Evolutionary conservation across 1,284 basidiomycete species (phyloP).

Genomic region (Microbotryum lychnidis-dioicae): DNA sequence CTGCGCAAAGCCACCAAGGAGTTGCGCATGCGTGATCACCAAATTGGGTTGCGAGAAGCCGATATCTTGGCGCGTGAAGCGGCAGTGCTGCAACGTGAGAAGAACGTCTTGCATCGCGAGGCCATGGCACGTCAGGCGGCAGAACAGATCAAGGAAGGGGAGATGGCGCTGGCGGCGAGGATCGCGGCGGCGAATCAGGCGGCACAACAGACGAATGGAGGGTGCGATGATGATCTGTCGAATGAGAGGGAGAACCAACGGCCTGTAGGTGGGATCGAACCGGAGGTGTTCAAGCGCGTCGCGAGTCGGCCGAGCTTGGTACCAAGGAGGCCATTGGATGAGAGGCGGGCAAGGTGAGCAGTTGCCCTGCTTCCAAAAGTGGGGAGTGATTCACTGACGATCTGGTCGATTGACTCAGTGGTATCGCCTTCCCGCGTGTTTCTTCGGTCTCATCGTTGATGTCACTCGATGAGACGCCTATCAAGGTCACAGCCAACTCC

Average conservation of each 20-base stretch:
- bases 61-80: conserved; percentile 27
- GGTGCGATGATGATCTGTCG: neutral
- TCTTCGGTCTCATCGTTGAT: conserved; percentile 31
- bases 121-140: too few species aligned
- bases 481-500: conserved; percentile 22
- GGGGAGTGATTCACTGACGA: neutral
- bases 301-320: conserved; percentile 36
- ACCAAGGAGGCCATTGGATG: conserved; percentile 33
- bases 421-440: conserved; percentile 24
- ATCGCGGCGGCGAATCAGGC: conserved; percentile 15
- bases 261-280: conserved; percentile 8
- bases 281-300: conserved; percentile 25
- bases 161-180: conserved; percentile 9
- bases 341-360: conserved; percentile 27
- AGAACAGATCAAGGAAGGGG: too few species aligned
- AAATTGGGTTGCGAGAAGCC: conserved; percentile 18
- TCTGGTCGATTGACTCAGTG: neutral
- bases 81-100: conserved; percentile 23
- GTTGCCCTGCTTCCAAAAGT: neutral
- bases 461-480: conserved; percentile 35
- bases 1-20: conserved; percentile 58
- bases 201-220: conserved; percentile 1
- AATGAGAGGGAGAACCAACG: conserved; percentile 10
- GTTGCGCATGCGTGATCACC: conserved; percentile 21
- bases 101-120: conserved; percentile 16